Base-by-base conservation (phyloP, 2,329 filamentous ascomycete genomes). In the Eutypella sp. region DNA sequence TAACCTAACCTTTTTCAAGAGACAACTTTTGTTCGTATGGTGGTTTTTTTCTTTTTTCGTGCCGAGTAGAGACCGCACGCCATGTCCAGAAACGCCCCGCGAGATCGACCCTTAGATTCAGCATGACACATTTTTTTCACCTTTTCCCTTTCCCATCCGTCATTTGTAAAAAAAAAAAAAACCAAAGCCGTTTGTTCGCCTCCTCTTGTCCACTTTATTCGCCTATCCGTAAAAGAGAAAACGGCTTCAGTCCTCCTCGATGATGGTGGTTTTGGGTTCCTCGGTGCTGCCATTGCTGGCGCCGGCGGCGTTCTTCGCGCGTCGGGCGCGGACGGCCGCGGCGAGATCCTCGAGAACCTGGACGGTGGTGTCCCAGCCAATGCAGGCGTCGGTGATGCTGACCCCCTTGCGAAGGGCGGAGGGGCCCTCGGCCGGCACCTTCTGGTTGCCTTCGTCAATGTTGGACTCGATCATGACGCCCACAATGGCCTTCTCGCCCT, bases 381-480 rank as follows among this genome's bases (percentile, higher is more conserved):
- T 96, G 73, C 92, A 99, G 46, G 91, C 92, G 67, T 96, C 91
- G 1, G 91, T 96, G 70, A 96, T 96, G 68, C 86, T 92, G 61
- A 96, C 87, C 56, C 91, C 91, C 71, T 88, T 89, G 75, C 90
- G 88, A 42, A 96, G 76, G 7, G 70, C 87, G 1, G 81, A 67
- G 7, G 87, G 86, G 8, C 91, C 92, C 68, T 95, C 89, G 1
- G 83, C 67, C 1, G 90, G 89, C 1, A 95, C 88, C 74, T 96
- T 96, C 64, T 90, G 86, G 75, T 84, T 89, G 55, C 82, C 79
- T 72, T 96, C 93, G 68, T 92, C 83, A 76, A 97, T 92, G 72
- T 97, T 92, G 63, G 89, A 96, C 75, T 99, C 92, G 59, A 99
- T 95, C 92, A 99, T 99, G 63, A 97, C 89, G 65, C 91, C 93